phyloP scores from a whole-genome alignment of 495 filamentous ascomycete species.

The Podospora sp. region DNA sequence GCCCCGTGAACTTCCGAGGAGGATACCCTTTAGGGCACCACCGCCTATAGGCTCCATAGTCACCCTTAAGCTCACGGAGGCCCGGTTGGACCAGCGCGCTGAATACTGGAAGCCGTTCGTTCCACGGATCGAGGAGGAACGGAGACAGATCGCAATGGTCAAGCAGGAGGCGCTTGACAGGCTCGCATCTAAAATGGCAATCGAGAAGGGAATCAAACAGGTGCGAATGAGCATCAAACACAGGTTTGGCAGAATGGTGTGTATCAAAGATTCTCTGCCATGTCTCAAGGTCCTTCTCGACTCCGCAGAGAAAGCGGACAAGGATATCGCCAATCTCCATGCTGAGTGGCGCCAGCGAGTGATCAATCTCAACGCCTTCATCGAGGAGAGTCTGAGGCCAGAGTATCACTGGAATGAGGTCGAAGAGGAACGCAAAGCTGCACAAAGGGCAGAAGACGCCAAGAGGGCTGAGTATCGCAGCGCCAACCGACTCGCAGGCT shows the following conservation, averaged over 20 bases:
- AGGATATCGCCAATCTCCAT: background rate
- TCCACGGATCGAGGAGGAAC: background rate
- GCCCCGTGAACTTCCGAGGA: too few species aligned
- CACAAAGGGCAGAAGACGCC: background rate
- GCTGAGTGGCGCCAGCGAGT: background rate
- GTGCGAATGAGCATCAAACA: background rate
- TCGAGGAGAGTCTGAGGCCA: background rate
- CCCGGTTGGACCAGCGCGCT: background rate
- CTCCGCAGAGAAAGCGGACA: background rate
- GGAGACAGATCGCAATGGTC: background rate
- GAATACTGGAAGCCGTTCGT: background rate
- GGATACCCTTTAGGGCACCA: too few species aligned
- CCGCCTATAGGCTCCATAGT: background rate
- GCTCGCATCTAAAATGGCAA: background rate
- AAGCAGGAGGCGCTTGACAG: background rate
- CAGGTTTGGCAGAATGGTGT: background rate
- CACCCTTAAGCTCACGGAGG: background rate
- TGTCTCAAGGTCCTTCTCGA: background rate
- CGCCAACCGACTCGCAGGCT: background rate
- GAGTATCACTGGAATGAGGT: background rate
- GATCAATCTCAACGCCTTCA: background rate
- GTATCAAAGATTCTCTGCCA: background rate
- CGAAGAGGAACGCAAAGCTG: background rate
- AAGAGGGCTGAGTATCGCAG: background rate
- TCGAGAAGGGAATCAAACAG: background rate